Percentiles rank a stretch among this genome's conserved stretches.
phyloP scores from a whole-genome alignment of 2,329 filamentous ascomycete species.

The Penicillium sp. region DNA sequence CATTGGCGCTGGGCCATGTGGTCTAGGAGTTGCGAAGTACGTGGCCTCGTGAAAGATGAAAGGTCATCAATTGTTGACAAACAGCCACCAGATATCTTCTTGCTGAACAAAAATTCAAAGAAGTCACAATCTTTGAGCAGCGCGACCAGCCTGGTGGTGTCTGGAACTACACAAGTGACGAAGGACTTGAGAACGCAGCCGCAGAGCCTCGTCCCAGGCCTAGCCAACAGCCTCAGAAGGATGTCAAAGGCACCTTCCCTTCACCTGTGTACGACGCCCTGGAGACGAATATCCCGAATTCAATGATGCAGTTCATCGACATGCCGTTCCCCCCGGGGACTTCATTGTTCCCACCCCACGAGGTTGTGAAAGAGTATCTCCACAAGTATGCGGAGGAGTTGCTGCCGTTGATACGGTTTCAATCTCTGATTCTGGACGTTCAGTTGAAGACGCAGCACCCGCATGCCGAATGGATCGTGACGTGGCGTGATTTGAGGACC shows the following conservation, averaged over 20 bases:
- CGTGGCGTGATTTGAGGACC: constrained; percentile 7
- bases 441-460: neutral
- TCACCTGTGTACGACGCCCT: constrained; percentile 13
- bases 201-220: neutral
- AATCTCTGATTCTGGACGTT: constrained; percentile 6
- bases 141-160: constrained; percentile 8
- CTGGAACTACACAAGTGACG: constrained; percentile 12
- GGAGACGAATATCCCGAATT: constrained; percentile 13
- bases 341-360: constrained; percentile 7
- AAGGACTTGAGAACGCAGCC: neutral
- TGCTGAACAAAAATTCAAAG: constrained; percentile 6
- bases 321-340: neutral
- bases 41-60: neutral
- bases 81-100: constrained; percentile 5
- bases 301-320: constrained; percentile 13
- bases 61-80: neutral
- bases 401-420: neutral
- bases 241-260: constrained; percentile 3
- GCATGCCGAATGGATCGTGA: constrained; percentile 6
- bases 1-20: constrained; percentile 13
- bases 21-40: constrained; percentile 10
- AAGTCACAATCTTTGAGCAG: constrained; percentile 9
- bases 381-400: constrained; percentile 13
- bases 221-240: constrained; percentile 3
- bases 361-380: constrained; percentile 9